phyloP scores from a whole-genome alignment of 108 stramenopile genomes.

The Cylindrotheca fusiformis region DNA sequence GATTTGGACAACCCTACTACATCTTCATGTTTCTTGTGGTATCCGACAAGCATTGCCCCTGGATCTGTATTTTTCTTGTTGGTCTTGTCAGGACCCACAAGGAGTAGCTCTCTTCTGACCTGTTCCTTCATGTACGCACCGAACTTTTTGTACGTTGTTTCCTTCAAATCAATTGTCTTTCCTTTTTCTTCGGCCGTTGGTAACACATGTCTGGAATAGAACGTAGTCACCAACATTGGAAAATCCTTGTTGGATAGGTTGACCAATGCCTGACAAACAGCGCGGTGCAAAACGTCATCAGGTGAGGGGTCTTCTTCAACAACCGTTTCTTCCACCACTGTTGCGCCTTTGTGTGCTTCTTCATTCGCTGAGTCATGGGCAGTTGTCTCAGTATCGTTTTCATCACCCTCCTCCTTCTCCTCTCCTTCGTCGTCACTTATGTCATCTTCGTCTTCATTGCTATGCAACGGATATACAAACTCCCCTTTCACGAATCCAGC shows the following conservation, averaged over 20 bases:
- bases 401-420: conserved; percentile 1
- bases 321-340: background rate
- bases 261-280: conserved; percentile 51
- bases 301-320: conserved; percentile 12
- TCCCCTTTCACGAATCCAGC: conserved; percentile 67
- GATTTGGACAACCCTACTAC: conserved; percentile 23
- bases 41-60: conserved; percentile 45
- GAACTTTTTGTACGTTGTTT: conserved; percentile 75
- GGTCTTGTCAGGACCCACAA: conserved; percentile 40
- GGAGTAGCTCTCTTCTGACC: conserved; percentile 49
- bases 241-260: conserved; percentile 48
- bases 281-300: conserved; percentile 40
- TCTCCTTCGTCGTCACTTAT: conserved; percentile 9
- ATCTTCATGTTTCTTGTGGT: conserved; percentile 47
- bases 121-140: conserved; percentile 64
- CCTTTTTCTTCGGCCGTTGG: conserved; percentile 14
- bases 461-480: conserved; percentile 38
- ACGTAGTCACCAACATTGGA: conserved; percentile 65
- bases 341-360: conserved; percentile 7
- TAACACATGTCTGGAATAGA: conserved; percentile 68
- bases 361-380: background rate
- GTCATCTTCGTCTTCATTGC: conserved; percentile 4
- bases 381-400: background rate
- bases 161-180: conserved; percentile 59
- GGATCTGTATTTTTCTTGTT: conserved; percentile 56